Evolutionary conservation across 257 asterid genomes (phyloP).

Genomic region (Euphrasia confusa): DNA sequence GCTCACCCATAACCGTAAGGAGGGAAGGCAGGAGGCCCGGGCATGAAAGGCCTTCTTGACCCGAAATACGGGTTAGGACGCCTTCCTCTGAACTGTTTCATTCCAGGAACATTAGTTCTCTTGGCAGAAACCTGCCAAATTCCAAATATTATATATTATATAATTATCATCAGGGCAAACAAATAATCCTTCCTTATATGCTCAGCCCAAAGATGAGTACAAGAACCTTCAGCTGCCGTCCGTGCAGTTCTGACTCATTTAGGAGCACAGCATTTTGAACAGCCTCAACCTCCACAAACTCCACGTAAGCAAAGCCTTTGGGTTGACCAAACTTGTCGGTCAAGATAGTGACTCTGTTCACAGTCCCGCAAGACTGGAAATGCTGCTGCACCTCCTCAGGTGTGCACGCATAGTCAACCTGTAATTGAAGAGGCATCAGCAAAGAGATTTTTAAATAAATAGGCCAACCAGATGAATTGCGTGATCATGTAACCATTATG

Average conservation of each 20-base stretch:
- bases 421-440: slow-evolving; percentile 3
- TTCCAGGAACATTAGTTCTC: slow-evolving; percentile 60
- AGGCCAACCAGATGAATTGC: no score
- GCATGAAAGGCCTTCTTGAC: slow-evolving; percentile 47
- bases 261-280: slow-evolving; percentile 16
- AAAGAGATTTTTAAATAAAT: background rate
- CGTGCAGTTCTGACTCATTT: slow-evolving; percentile 14
- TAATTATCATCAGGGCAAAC: background rate
- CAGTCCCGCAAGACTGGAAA: slow-evolving; percentile 17
- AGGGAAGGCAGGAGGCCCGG: slow-evolving; percentile 43
- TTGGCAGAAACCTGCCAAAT: slow-evolving; percentile 50
- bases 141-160: background rate
- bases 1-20: slow-evolving; percentile 57
- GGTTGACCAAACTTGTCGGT: slow-evolving; percentile 18
- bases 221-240: slow-evolving; percentile 15
- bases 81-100: slow-evolving; percentile 56
- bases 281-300: slow-evolving; percentile 15
- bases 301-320: slow-evolving; percentile 17
- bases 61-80: slow-evolving; percentile 55
- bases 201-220: background rate
- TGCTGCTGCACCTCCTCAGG: slow-evolving; percentile 21
- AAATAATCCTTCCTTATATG: background rate
- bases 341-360: slow-evolving; percentile 14
- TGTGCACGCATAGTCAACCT: slow-evolving; percentile 17
- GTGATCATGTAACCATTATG: no score